Base-by-base conservation (phyloP, 2,329 filamentous ascomycete genomes). In the Dactylellina parvicollis region DNA sequence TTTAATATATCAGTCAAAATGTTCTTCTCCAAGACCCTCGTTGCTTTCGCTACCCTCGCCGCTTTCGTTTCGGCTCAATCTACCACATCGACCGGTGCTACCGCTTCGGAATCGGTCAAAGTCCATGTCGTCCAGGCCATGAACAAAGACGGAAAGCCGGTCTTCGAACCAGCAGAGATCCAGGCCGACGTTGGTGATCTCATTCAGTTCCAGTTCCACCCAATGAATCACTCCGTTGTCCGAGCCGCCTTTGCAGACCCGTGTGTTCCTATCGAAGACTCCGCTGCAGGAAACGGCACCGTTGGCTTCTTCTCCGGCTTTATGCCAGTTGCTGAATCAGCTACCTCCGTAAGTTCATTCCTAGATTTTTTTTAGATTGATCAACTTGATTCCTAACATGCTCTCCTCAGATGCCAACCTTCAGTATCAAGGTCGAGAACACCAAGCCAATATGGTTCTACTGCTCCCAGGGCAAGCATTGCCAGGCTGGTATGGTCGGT, bases 371-470 rank as follows among this genome's bases (percentile, higher is more conserved):
- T 0, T 28, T 10, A 20, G 2, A 36, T 18, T 38, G 24, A 50
- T 2, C 3, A 9, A 22, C 26, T 30, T 18, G 9, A 12, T 24
- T 74, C 24, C 50, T 76, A 76, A 76, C 49, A 62, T n/a, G 24
- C 9, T 5, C 10, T 2, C 7, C 30, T 12, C 22, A 72, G 67
- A 65, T 77, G 32, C 56, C 75, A 49, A 88, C 88, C 60, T 95
- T 88, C 81, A 92, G 89, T 69, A 83, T 94, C 78, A 85, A 84
- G 80, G 82, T 95, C 80, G 89, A 88, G 78, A 84, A 87, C 80
- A 86, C 85, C 46, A 89, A 85, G 62, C 91, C 91, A 28, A 83
- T 93, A 76, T 95, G 91, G 90, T 82, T 91, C 76, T 94, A 90
- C 84, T 94, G 91, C 82, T 88, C 87, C 28, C 89, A 92, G 80